Evolutionary conservation across 1,139 yeast species (phyloP), one percentile per base, ranked within the genome.

Genomic region (Barnettozyma hawaiiensis): DNA sequence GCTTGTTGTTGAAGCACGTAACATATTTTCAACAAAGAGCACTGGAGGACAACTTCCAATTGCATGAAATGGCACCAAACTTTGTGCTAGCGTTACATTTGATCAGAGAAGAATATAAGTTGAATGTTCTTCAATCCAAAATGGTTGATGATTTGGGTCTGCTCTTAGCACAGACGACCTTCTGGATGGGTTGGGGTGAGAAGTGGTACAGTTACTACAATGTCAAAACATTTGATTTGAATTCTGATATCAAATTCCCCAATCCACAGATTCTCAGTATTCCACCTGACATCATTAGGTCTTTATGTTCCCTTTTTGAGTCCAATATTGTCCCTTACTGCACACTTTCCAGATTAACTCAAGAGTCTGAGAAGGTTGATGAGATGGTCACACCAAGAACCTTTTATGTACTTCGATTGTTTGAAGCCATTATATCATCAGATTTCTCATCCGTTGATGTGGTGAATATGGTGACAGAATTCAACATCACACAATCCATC

Each of bases 101-200:
- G 28, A 64, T 87, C 3, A 66, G 90, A 46, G 97, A 92, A 60
- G 97, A 90, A 48, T 63, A 73, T 35, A 70, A 75, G 44, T 65
- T 92, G 31, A 79, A 84, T 52, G 63, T 77, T 2, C 64, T 80
- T 29, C 67, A 71, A 10, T 48, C 58, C 3, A 48, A 53, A 0
- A 63, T 67, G 18, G 64, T 72, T 15, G 52, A 63, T 5, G 61
- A 62, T 31, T 54, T 89, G 14, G 79, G 82, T 0, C 36, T 64
- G 1, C 57, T 89, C 10, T 61, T 90, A n/a, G 67, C 81, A 0
- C 85, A 81, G 50, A 53, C 85, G 7, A 73, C 82, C 0, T 50
- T 65, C 10, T 76, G 87, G 80, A 76, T 83, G 75, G 81, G 84
- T 2, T 87, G 96, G 96, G 75, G 81, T 4, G 74, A 69, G 0